A percentile compares a stretch with the other conserved stretches of the same genome.
Evolutionary conservation across 768 basidiomycete genomes (phyloP).

Genomic region (Xerocomellus intermedius): DNA sequence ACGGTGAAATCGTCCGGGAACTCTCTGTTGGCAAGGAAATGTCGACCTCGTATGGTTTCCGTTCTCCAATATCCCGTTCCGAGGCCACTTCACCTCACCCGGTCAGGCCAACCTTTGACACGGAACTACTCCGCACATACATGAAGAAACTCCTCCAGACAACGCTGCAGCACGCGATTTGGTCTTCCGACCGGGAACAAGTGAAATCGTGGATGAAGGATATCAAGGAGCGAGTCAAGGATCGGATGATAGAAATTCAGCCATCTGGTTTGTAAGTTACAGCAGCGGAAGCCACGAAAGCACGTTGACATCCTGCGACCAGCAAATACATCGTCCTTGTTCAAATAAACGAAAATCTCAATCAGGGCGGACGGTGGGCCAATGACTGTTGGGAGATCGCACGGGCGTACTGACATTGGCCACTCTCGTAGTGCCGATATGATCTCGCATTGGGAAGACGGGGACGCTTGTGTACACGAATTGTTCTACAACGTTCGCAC

Average conservation of each 20-base stretch:
- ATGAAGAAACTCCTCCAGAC: conserved; percentile 78
- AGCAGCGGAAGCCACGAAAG: neutral
- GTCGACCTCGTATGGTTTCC: conserved; percentile 41
- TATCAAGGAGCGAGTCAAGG: conserved; percentile 80
- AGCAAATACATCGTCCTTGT: conserved; percentile 89
- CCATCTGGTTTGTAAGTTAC: conserved; percentile 75
- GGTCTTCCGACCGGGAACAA: conserved; percentile 70
- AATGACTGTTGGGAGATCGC: neutral
- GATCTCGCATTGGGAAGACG: conserved; percentile 86
- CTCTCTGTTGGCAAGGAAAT: conserved; percentile 10
- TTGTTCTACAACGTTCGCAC: conserved; percentile 71
- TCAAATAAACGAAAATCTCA: conserved; percentile 80
- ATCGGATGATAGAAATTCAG: conserved; percentile 82
- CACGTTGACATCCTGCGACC: conserved; percentile 18
- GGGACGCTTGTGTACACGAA: conserved; percentile 75
- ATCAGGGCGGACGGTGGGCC: conserved; percentile 79
- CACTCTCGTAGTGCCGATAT: conserved; percentile 62
- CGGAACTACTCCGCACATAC: conserved; percentile 70
- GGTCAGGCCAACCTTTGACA: conserved; percentile 61
- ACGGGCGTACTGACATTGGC: conserved; percentile 6
- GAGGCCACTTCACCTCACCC: conserved; percentile 49
- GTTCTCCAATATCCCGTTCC: conserved; percentile 63
- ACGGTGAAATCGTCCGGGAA: neutral
- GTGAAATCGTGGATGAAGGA: conserved; percentile 79
- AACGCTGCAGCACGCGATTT: conserved; percentile 60